These are phyloP conservation scores for Prunus persica DNA, from an alignment of 306 rosid species.

Conservation along the genomic window Prunus_persica_NCBIv2 NC_034010.1:21134501-21135000, in stretches of 20 bases:
- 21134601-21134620: slow-evolving; percentile 4
- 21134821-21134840: neutral
- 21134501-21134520: neutral
- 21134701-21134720: slow-evolving; percentile 38
- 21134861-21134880: slow-evolving; percentile 24
- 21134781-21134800: slow-evolving; percentile 28
- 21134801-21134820: slow-evolving; percentile 18
- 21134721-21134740: slow-evolving; percentile 29
- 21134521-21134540: neutral
- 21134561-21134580: neutral
- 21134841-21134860: neutral
- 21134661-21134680: slow-evolving; percentile 14
- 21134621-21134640: neutral
- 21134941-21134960: neutral
- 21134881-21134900: slow-evolving; percentile 15
- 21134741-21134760: slow-evolving; percentile 24
- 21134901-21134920: neutral
- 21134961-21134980: neutral
- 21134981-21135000: neutral
- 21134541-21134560: neutral
- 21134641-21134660: neutral
- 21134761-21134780: slow-evolving; percentile 28
- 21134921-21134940: slow-evolving; percentile 19
- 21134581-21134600: neutral
- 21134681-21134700: slow-evolving; percentile 27